Base-by-base conservation (phyloP, 2,329 filamentous ascomycete genomes). In the Diaporthe vaccinii region DNA sequence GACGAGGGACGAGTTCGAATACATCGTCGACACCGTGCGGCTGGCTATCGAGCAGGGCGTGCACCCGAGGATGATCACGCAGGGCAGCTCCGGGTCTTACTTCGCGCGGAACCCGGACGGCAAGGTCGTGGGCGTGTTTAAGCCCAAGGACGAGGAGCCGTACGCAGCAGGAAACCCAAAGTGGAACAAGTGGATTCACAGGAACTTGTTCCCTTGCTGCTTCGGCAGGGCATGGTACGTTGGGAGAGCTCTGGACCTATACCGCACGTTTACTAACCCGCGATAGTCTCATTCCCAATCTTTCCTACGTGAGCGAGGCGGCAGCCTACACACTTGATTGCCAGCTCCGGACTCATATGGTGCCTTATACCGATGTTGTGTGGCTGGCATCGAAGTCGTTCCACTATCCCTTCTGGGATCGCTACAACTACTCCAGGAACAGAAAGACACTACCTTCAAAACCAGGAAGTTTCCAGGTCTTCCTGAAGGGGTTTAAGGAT, bases 151-250 rank as follows among this genome's bases (percentile, higher is more conserved):
- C 80, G 97, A 99, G 85, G 97, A 99, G 84, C 97, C 97, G 0
- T 99, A 98, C 82, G 97, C 97, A 1, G 97, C 95, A 44, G 94
- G 95, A 79, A 99, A 99, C 82, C 97, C 97, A 8, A 99, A 99
- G 84, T 98, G 96, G 96, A 98, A 97, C 80, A 99, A 99, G 85
- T 99, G 97, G 97, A 96, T 99, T 86, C 97, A 99, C 84, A 90
- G 97, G 78, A 99, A 99, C 83, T 83, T 99, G 78, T 98, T 99
- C 80, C 97, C 97, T 12, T 99, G 97, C 86, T 98, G 95, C 84
- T 99, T 99, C 81, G 97, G 97, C 25, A 90, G 97, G 81, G 96
- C 96, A 61, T 98, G 95, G 90, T 92, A 83, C 72, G n/a, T 59
- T 31, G 31, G 7, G 20, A 6, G 41, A 20, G 53, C n/a, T 28